A percentile compares a stretch with the other conserved stretches of the same genome.
Evolutionary conservation across 805 yeast genomes (phyloP).

Genomic region (Lipomyces chichibuensis): DNA sequence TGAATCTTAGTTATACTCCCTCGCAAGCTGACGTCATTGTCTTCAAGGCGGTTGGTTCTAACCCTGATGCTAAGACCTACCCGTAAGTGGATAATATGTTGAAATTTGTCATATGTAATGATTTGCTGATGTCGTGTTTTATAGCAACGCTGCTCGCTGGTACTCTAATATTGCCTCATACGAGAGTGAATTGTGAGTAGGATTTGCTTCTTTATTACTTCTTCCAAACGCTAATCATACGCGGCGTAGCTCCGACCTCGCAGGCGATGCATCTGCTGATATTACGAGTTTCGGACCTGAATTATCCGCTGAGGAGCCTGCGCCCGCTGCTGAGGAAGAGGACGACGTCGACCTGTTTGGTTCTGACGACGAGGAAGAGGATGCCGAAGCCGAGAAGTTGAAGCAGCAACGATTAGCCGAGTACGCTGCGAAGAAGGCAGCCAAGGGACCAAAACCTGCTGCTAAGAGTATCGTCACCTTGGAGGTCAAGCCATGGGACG

Average conservation of each 20-base stretch:
- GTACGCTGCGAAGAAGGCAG: conserved; percentile 96
- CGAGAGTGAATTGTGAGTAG: conserved; percentile 77
- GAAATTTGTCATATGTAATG: background rate
- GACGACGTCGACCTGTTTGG: conserved; percentile 93
- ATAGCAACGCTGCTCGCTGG: conserved; percentile 87
- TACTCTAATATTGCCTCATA: conserved; percentile 96
- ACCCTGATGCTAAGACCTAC: conserved; percentile 64
- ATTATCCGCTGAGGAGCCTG: conserved; percentile 44
- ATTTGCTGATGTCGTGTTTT: background rate
- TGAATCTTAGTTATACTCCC: conserved; percentile 66
- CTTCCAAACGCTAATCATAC: background rate
- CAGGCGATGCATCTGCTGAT: conserved; percentile 56
- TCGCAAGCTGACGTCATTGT: conserved; percentile 94
- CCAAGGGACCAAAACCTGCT: conserved; percentile 96
- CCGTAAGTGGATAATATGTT: conserved; percentile 50
- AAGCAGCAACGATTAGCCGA: conserved; percentile 98
- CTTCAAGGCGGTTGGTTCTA: conserved; percentile 76
- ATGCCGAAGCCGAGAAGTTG: conserved; percentile 94
- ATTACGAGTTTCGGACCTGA: conserved; percentile 46
- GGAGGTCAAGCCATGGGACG: conserved; percentile 99
- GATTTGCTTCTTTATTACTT: conserved; percentile 46
- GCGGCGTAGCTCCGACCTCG: conserved; percentile 58
- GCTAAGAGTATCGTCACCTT: conserved; percentile 96
- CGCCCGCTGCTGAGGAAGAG: conserved; percentile 73
- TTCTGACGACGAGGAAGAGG: conserved; percentile 91